Evolutionary conservation across 2,329 filamentous ascomycete species (phyloP).

Genomic region (Dactylellina haptotyla): DNA sequence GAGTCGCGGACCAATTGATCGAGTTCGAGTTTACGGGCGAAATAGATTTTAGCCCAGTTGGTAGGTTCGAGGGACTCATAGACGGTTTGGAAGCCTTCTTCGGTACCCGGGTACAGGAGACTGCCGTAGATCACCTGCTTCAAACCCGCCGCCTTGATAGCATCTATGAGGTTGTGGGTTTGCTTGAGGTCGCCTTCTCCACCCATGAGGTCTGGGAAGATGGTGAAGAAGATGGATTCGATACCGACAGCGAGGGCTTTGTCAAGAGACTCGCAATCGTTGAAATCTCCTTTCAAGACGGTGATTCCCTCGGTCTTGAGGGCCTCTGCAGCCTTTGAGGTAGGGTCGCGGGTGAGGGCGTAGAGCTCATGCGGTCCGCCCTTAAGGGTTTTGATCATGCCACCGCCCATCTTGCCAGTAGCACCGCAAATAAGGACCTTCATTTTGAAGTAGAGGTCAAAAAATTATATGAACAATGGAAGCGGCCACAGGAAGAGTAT

Average conservation of each 20-base stretch:
- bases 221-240: slow-evolving; percentile 28
- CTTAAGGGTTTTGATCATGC: slow-evolving; percentile 11
- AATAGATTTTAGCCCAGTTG: slow-evolving; percentile 17
- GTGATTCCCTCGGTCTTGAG: slow-evolving; percentile 15
- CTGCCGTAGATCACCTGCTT: slow-evolving; percentile 35
- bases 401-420: slow-evolving; percentile 22
- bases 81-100: slow-evolving; percentile 10
- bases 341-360: slow-evolving; percentile 10
- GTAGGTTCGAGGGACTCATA: slow-evolving; percentile 5
- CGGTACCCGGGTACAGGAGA: slow-evolving; percentile 1
- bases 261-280: slow-evolving; percentile 23
- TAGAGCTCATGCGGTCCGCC: slow-evolving; percentile 25
- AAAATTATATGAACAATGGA: too few species aligned
- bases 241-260: slow-evolving; percentile 17
- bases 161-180: slow-evolving; percentile 19
- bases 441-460: too few species aligned
- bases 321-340: slow-evolving; percentile 1
- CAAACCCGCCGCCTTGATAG: not conserved
- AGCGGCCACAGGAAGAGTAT: too few species aligned
- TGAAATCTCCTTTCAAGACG: slow-evolving; percentile 26
- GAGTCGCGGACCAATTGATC: slow-evolving; percentile 20
- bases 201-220: slow-evolving; percentile 19
- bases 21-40: slow-evolving; percentile 6
- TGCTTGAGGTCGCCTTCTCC: slow-evolving; percentile 28
- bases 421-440: slow-evolving; percentile 25